Evolutionary conservation across 2,329 filamentous ascomycete species (phyloP).

Genomic region (Parasarocladium wereldwijsianum): DNA sequence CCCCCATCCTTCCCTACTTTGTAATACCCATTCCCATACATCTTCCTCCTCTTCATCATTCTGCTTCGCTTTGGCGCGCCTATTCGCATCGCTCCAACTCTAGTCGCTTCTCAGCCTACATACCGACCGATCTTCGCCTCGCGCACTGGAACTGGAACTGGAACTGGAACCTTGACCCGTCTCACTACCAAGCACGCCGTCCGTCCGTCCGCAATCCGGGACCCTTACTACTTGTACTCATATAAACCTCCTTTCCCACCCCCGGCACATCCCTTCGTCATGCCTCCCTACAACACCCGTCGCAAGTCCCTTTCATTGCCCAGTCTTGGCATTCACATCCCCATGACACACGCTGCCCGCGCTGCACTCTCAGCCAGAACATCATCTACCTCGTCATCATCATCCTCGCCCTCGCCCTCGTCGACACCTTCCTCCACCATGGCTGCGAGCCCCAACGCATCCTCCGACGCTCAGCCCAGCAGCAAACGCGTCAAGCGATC

Average conservation of each 20-base stretch:
- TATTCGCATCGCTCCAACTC: too few species aligned
- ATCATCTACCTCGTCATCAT: constrained; percentile 15
- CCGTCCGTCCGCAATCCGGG: too few species aligned
- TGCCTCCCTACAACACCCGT: constrained; percentile 95
- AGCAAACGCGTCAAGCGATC: constrained; percentile 65
- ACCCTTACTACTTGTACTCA: too few species aligned
- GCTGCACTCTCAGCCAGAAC: constrained; percentile 34
- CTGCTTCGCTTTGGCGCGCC: neutral
- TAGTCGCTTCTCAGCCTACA: too few species aligned
- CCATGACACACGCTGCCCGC: constrained; percentile 48
- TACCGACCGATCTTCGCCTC: too few species aligned
- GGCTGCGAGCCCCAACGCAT: constrained; percentile 15
- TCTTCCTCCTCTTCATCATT: neutral
- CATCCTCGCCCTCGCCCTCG: constrained; percentile 14
- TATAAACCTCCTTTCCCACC: constrained; percentile 1
- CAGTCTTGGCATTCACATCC: constrained; percentile 81
- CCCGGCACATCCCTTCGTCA: constrained; percentile 20
- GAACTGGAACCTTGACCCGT: too few species aligned
- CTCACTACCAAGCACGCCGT: too few species aligned
- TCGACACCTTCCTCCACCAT: constrained; percentile 16
- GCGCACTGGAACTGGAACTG: too few species aligned
- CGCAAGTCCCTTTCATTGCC: constrained; percentile 89
- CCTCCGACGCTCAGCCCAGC: constrained; percentile 24
- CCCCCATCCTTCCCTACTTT: constrained; percentile 3
- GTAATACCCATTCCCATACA: neutral